Percentiles rank a stretch among this genome's conserved stretches.
phyloP scores from a whole-genome alignment of 2,329 filamentous ascomycete genomes.

The Xylaria polymorpha region DNA sequence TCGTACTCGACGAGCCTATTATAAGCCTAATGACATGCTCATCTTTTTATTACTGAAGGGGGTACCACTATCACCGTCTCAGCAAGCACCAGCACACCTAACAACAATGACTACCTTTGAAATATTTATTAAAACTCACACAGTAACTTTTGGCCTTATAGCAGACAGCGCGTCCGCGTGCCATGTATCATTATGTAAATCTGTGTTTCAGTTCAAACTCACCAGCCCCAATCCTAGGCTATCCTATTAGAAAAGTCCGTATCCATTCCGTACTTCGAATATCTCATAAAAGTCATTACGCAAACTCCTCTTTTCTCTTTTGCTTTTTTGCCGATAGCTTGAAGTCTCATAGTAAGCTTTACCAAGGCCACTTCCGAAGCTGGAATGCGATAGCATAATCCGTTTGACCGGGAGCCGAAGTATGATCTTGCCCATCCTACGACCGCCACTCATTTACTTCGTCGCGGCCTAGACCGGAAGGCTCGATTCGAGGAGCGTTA shows the following conservation, averaged over 20 bases:
- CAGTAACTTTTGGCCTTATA: background rate
- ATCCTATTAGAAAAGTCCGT: background rate
- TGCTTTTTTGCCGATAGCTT: background rate
- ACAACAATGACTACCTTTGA: background rate
- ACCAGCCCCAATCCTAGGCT: background rate
- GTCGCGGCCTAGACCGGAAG: constrained; percentile 33
- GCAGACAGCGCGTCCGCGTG: background rate
- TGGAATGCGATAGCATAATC: background rate
- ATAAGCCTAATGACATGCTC: background rate
- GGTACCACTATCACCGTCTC: background rate
- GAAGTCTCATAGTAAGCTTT: background rate
- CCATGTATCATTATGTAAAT: background rate
- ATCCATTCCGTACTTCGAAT: background rate
- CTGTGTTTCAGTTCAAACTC: background rate
- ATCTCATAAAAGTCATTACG: background rate
- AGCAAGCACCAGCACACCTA: background rate
- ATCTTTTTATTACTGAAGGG: background rate
- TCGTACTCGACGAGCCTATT: background rate
- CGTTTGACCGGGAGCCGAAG: background rate
- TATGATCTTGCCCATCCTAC: constrained; percentile 2
- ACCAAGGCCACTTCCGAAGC: background rate
- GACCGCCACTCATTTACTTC: constrained; percentile 39
- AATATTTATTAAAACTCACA: background rate
- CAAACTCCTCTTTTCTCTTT: background rate
- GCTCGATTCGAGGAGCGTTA: constrained; percentile 30